Evolutionary conservation across 768 basidiomycete species (phyloP), one percentile per base, ranked within the genome.

Genomic region (Russula compacta): DNA sequence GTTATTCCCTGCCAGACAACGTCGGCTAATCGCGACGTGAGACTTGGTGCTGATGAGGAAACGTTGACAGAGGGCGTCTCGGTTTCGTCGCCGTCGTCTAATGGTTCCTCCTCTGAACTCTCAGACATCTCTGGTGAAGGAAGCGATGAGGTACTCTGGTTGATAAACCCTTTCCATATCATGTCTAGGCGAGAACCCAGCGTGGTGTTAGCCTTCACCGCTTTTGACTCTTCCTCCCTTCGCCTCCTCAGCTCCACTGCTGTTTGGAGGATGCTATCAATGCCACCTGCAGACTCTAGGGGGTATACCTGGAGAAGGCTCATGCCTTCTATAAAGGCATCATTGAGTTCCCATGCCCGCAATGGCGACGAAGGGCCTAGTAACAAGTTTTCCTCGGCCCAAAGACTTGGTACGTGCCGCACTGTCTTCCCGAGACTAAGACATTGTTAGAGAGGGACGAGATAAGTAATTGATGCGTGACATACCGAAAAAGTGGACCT

Each of bases 1-100:
- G 86, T 87, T 65, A 89, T 83, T 4, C 87, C 88, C 68, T 80
- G 78, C 87, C 87, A 89, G 21, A 89, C 79, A n/a, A 80, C 82
- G 59, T 73, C 81, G 9, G 85, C 81, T 14, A 87, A 69, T 38
- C 81, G 77, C 44, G 82, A 76, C 6, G 80, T 79, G 54, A 84
- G 62, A 12, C 78, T 76, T 21, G 75, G 64, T 6, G 67, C 33
- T 39, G 53, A 50, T 4, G 58, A 38, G 24, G 43, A 32, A 42
- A 40, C 42, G 14, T 19, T 39, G 24, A 29, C 35, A 19, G 29
- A 52, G 55, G 69, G 72, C 0, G 73, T 76, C 68, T 81, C 79
- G 5, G 79, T 80, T 55, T 79, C 76, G 57, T 78, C 75, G 17
- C 78, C 75, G 7, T 78, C 77, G 19, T 76, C 77, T 14, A 68